Base-by-base conservation (phyloP, 805 yeast species). In the Blastobotrys americana region DNA sequence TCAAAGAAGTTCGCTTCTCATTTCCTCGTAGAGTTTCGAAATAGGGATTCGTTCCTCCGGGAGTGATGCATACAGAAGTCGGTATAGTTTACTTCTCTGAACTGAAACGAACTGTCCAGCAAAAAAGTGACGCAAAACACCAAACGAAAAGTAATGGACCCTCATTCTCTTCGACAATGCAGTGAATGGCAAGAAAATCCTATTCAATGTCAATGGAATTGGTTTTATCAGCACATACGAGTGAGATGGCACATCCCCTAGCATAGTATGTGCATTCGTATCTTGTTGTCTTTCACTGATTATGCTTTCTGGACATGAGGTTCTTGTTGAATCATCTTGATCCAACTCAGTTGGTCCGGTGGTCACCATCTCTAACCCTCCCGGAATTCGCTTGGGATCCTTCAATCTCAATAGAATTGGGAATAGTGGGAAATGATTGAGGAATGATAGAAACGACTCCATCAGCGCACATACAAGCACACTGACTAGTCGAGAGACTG, bases 401-500 rank as follows among this genome's bases (percentile, higher is more conserved):
- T 90, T 93, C 39, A 86, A 38, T 54, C 93, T 77, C 38, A 93
- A 66, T 42, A 94, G 67, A 2, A 90, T 57, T 1, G 87, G 89
- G 64, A 93, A 90, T 8, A 90, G 58, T 1, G 99, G 99, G 58
- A 83, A 77, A 58, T 89, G 89, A 58, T 89, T 90, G 44, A 88
- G 60, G 25, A 77, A 60, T 4, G 89, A 77, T 50, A 86, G 70
- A 0, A 70, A 40, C 35, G 80, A 67, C 52, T 86, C 93, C 18
- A 82, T 61, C 1, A 67, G 41, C 16, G 81, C 78, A 31, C 75
- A 66, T 1, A 71, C 42, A 2, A 68, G 44, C 35, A 85, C 64
- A 3, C 77, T 69, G 0, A 70, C 50, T 28, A 87, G 56, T 44
- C 88, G 69, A 3, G 80, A 67, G 0, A 72, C 48, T 4, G 85